A percentile compares a stretch with the other conserved stretches of the same genome.
Conservation (phyloP, 164 flowering plant species). For the Nymphaea thermarum region DNA sequence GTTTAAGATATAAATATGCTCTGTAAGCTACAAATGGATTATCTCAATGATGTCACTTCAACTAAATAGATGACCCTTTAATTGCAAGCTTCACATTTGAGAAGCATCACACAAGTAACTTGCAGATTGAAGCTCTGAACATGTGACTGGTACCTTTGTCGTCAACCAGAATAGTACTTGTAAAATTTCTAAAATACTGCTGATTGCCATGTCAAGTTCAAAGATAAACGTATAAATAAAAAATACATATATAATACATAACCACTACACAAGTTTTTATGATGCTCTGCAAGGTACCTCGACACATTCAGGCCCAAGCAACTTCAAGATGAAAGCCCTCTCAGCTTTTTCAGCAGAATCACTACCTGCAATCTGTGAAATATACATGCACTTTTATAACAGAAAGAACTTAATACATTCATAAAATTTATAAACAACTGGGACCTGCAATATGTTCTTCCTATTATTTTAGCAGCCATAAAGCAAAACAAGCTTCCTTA, state of each 20-base stretch:
- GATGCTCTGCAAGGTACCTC: neutral
- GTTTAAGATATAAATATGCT: too few species aligned
- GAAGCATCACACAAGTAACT: neutral
- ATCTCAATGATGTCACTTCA: too few species aligned
- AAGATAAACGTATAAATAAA: neutral
- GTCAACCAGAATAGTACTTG: neutral
- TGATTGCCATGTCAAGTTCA: too few species aligned
- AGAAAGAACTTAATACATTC: neutral
- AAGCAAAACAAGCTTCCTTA: slow-evolving; percentile 19
- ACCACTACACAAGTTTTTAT: neutral
- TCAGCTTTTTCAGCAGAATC: slow-evolving; percentile 53
- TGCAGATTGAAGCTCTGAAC: neutral
- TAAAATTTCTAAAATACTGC: too few species aligned
- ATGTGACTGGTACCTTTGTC: neutral
- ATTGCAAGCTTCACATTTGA: too few species aligned
- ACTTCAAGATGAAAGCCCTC: slow-evolving; percentile 64
- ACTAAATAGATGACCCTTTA: too few species aligned
- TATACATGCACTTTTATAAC: neutral
- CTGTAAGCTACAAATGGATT: too few species aligned
- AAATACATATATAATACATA: neutral
- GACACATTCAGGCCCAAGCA: slow-evolving; percentile 27
- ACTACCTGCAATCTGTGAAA: slow-evolving; percentile 61
- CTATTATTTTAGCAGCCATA: neutral
- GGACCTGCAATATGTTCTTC: neutral
- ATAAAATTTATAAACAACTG: neutral